phyloP scores from a whole-genome alignment of 192 early-diverging fungal genomes.

The Umbelopsis vinacea region DNA sequence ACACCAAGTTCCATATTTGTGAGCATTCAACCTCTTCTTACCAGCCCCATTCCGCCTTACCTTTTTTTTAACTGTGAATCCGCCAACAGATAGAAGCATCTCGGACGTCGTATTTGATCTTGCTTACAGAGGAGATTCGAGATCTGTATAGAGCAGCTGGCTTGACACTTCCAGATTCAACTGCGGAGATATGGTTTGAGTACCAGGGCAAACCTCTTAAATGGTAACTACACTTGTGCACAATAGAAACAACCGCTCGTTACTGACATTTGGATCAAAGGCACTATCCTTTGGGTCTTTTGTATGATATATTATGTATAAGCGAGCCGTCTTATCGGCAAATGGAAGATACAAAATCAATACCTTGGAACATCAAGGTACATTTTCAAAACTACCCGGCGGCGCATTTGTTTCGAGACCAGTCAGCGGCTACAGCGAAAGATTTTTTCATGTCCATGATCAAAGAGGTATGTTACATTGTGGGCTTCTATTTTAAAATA shows the following conservation, averaged over 20 bases:
- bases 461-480: constrained; percentile 67
- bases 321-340: constrained; percentile 22
- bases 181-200: constrained; percentile 74
- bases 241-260: background rate
- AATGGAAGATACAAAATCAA: constrained; percentile 30
- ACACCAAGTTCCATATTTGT: constrained; percentile 42
- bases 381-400: constrained; percentile 76
- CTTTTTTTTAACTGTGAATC: background rate
- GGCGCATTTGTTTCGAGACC: constrained; percentile 65
- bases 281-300: constrained; percentile 88
- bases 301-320: constrained; percentile 67
- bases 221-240: constrained; percentile 54
- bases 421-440: constrained; percentile 58
- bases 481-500: background rate
- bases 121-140: constrained; percentile 58
- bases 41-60: background rate
- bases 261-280: constrained; percentile 37
- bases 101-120: constrained; percentile 63
- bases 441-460: constrained; percentile 89
- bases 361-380: constrained; percentile 83
- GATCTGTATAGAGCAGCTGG: constrained; percentile 51
- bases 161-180: constrained; percentile 46
- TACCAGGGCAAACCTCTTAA: constrained; percentile 73
- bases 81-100: constrained; percentile 52
- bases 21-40: background rate